Evolutionary conservation across 176 grass and related monocot genomes (phyloP), one percentile per base, ranked within the genome.

Genomic region (Puccinellia tenuiflora): DNA sequence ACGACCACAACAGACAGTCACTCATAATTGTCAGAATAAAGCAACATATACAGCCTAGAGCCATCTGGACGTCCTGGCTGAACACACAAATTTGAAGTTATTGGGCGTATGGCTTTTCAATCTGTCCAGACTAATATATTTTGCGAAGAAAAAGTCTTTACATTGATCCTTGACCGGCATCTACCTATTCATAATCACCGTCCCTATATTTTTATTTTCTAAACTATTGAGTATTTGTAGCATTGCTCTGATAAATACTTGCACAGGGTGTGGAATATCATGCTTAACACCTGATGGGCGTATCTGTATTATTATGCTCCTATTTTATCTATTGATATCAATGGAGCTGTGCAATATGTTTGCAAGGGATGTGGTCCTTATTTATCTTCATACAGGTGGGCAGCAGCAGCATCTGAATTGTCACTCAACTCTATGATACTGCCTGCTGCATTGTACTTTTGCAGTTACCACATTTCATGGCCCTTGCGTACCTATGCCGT

Each of bases 391-490:
- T n/a, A n/a, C n/a, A n/a, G n/a, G n/a, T n/a, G n/a, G n/a, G n/a
- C n/a, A n/a, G n/a, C n/a, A n/a, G n/a, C 95, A 84, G 92, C 92
- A 40, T 88, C 88, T 88, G 90, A 94, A 81, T 3, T 98, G 79
- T 79, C 95, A 66, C 66, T 88, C n/a, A n/a, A n/a, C n/a, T n/a
- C n/a, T n/a, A n/a, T n/a, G n/a, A n/a, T n/a, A n/a, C n/a, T n/a
- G n/a, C 95, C 95, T 55, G 95, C 92, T 28, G 88, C 92, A 69
- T 69, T 98, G 79, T 98, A 94, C 88, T 94, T 79, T 79, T 98
- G 95, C 95, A 98, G 77, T 84, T 98, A 86, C 95, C 95, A 20
- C 95, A 98, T 81, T 98, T 98, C 55, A 98, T 98, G 95, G 90
- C 95, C 65, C 95, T 98, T 39, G 95, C 95, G 2, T 98, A 98